Percentiles rank a stretch among this genome's conserved stretches.
Conservation (phyloP, 805 yeast species). For the Barnettozyma sucrosica region DNA sequence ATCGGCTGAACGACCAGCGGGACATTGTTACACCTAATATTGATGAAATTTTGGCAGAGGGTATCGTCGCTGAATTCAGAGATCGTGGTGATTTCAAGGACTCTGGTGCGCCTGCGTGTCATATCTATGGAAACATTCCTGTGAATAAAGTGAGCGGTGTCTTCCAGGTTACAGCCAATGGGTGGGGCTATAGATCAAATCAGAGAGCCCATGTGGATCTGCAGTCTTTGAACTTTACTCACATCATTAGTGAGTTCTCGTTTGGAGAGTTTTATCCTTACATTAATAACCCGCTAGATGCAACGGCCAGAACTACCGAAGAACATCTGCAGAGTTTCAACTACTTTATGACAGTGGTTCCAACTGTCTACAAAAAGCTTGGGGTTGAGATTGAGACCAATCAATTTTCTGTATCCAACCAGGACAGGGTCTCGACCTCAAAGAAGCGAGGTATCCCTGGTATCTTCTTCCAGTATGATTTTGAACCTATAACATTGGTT, state of each 20-base stretch:
- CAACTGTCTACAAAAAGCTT: conserved; percentile 65
- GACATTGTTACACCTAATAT: conserved; percentile 53
- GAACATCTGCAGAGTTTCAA: conserved; percentile 46
- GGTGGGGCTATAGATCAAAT: conserved; percentile 50
- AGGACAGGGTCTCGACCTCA: conserved; percentile 28
- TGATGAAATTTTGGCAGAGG: conserved; percentile 60
- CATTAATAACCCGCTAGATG: conserved; percentile 82
- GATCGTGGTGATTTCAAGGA: conserved; percentile 33
- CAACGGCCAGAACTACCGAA: conserved; percentile 52
- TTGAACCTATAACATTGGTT: conserved; percentile 76
- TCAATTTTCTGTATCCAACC: conserved; percentile 72
- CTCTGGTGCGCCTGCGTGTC: conserved; percentile 71
- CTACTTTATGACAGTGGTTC: conserved; percentile 76
- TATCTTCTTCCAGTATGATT: conserved; percentile 74
- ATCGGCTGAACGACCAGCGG: conserved; percentile 39
- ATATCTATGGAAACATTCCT: conserved; percentile 74
- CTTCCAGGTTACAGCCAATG: conserved; percentile 76
- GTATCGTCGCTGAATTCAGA: conserved; percentile 60
- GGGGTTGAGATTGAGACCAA: conserved; percentile 75
- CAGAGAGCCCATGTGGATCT: conserved; percentile 37
- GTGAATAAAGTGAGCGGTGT: conserved; percentile 84
- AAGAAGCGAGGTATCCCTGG: conserved; percentile 52
- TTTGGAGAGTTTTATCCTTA: conserved; percentile 88
- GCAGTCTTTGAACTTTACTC: conserved; percentile 69
- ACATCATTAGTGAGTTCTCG: conserved; percentile 79